Conservation (phyloP, 768 basidiomycete genomes). For the Suillus subaureus region DNA sequence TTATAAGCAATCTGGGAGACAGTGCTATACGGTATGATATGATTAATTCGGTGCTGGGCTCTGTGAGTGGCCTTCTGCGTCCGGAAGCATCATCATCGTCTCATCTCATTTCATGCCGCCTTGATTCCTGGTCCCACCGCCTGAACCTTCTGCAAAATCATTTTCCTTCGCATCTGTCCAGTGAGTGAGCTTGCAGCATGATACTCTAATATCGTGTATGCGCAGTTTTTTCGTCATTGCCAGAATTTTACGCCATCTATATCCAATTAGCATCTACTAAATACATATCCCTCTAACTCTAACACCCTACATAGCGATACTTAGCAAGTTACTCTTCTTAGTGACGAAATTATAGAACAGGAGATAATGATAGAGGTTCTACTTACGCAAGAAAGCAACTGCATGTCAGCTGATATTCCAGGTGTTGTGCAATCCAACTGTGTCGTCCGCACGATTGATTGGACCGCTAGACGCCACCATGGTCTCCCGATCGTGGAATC, state of each 20-base stretch:
- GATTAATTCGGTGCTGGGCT: constrained; percentile 72
- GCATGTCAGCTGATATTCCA: constrained; percentile 47
- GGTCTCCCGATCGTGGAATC: constrained; percentile 22
- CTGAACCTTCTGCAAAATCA: background rate
- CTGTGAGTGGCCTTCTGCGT: constrained; percentile 63
- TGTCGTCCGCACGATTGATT: constrained; percentile 70
- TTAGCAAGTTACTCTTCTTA: background rate
- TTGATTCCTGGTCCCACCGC: constrained; percentile 10
- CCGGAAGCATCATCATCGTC: constrained; percentile 71
- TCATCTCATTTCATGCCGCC: constrained; percentile 26
- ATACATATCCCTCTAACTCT: background rate
- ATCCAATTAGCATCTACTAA: constrained; percentile 8
- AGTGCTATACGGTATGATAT: constrained; percentile 55
- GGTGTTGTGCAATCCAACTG: constrained; percentile 78
- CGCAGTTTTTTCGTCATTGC: background rate
- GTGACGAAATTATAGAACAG: background rate
- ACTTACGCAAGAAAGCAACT: background rate
- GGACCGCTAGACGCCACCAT: constrained; percentile 42
- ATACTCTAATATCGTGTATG: background rate
- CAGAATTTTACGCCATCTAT: constrained; percentile 10
- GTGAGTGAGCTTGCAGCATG: background rate
- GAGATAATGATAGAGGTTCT: background rate
- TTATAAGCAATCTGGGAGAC: constrained; percentile 63
- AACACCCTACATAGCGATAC: background rate
- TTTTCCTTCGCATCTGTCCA: background rate